Conservation (phyloP, 2,329 filamentous ascomycete species). For the Triangularia setosa region DNA sequence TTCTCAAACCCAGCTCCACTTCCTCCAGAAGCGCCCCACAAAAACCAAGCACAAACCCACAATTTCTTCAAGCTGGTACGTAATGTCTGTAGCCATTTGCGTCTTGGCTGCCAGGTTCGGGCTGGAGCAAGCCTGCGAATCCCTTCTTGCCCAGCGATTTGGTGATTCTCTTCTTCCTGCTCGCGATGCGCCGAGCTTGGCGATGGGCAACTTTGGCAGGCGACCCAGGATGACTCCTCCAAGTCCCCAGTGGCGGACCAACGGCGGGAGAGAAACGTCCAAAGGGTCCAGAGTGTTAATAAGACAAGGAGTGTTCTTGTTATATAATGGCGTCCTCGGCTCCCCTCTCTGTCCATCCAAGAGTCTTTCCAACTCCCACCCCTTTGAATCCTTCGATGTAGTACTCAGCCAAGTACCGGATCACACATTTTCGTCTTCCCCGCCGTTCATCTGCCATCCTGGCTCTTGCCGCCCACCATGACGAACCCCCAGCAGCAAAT, state of each 20-base stretch:
- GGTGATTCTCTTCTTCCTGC: background rate
- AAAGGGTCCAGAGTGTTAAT: background rate
- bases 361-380: background rate
- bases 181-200: background rate
- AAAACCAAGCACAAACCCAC: background rate
- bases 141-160: background rate
- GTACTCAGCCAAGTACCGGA: background rate
- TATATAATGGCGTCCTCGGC: background rate
- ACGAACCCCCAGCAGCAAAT: background rate
- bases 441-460: background rate
- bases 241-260: background rate
- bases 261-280: background rate
- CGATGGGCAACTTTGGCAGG: background rate
- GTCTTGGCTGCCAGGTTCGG: background rate
- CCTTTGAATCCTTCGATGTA: background rate
- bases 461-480: background rate
- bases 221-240: background rate
- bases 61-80: background rate
- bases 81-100: background rate
- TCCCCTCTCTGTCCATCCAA: background rate
- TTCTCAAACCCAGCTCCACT: background rate
- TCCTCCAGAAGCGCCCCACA: background rate
- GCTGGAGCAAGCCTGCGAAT: background rate
- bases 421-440: background rate
- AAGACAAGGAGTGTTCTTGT: background rate